A percentile compares a stretch with the other conserved stretches of the same genome.
Evolutionary conservation across 1,139 yeast species (phyloP).

Genomic region (Hemisphaericaspora xylofermentans): DNA sequence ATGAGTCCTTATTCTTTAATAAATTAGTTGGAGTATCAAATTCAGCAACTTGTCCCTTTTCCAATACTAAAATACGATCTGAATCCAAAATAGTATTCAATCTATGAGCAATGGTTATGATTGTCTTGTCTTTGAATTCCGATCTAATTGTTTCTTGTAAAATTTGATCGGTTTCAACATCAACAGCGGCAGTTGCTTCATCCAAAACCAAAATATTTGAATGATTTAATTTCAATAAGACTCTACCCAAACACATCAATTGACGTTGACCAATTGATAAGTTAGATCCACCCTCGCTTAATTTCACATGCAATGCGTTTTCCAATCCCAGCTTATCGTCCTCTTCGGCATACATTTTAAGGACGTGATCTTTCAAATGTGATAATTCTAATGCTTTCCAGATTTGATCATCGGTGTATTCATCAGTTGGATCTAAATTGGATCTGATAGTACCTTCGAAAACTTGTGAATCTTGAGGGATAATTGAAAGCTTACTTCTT

Average conservation of each 20-base stretch:
- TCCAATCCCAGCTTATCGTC: slow-evolving; percentile 26
- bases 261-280: slow-evolving; percentile 40
- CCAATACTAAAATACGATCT: slow-evolving; percentile 83
- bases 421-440: slow-evolving; percentile 81
- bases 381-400: slow-evolving; percentile 87
- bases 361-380: slow-evolving; percentile 75
- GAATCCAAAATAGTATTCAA: slow-evolving; percentile 90
- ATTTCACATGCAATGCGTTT: slow-evolving; percentile 59
- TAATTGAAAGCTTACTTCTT: slow-evolving; percentile 82
- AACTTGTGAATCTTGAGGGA: slow-evolving; percentile 97
- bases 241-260: slow-evolving; percentile 38
- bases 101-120: slow-evolving; percentile 93
- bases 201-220: slow-evolving; percentile 57
- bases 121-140: slow-evolving; percentile 85
- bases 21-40: slow-evolving; percentile 77
- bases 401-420: slow-evolving; percentile 68
- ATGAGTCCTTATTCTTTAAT: slow-evolving; percentile 62
- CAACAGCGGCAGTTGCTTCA: slow-evolving; percentile 98
- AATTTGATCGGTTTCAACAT: slow-evolving; percentile 87
- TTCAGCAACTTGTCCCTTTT: slow-evolving; percentile 82
- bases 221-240: slow-evolving; percentile 30
- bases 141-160: slow-evolving; percentile 84
- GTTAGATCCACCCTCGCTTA: slow-evolving; percentile 51
- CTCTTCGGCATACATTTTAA: slow-evolving; percentile 49
- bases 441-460: slow-evolving; percentile 89